phyloP scores from a whole-genome alignment of 1,284 basidiomycete genomes.

The Jaminaea rosea region DNA sequence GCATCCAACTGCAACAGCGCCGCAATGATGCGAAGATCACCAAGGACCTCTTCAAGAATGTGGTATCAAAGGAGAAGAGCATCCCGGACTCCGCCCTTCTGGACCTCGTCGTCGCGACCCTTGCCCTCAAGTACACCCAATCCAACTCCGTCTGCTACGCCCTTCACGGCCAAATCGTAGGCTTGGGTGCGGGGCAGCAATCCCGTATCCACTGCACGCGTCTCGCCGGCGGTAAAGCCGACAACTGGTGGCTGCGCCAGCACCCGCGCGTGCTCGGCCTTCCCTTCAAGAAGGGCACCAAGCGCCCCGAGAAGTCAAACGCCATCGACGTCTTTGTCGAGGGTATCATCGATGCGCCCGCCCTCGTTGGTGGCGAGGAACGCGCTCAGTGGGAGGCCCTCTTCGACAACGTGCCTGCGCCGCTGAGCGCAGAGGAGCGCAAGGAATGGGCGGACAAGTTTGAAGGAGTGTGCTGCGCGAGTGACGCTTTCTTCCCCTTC shows the following conservation, averaged over 20 bases:
- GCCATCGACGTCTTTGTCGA: slow-evolving; percentile 95
- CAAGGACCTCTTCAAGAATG: slow-evolving; percentile 68
- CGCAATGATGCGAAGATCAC: slow-evolving; percentile 88
- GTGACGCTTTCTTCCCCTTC: slow-evolving; percentile 99
- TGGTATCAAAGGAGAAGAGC: slow-evolving; percentile 80
- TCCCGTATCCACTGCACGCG: slow-evolving; percentile 99
- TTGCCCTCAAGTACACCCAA: slow-evolving; percentile 97
- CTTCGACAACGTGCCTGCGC: slow-evolving; percentile 67
- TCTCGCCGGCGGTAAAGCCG: slow-evolving; percentile 92
- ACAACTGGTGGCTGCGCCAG: slow-evolving; percentile 97
- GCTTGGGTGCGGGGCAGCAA: slow-evolving; percentile 94
- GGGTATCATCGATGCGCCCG: slow-evolving; percentile 65
- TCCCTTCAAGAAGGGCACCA: slow-evolving; percentile 94
- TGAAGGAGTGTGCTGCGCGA: slow-evolving; percentile 76
- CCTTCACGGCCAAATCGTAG: slow-evolving; percentile 82
- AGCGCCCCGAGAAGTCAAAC: slow-evolving; percentile 95
- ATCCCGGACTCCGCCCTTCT: slow-evolving; percentile 31
- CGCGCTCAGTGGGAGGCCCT: slow-evolving; percentile 80
- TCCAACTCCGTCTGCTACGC: slow-evolving; percentile 98
- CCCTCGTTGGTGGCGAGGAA: slow-evolving; percentile 56
- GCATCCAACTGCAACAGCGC: slow-evolving; percentile 79
- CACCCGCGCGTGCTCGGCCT: slow-evolving; percentile 82
- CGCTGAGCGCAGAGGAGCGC: slow-evolving; percentile 65
- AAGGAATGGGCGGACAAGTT: slow-evolving; percentile 33
- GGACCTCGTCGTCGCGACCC: slow-evolving; percentile 59